These are phyloP conservation scores for Neonectria hederae DNA, from an alignment of 2,329 filamentous ascomycete genomes.

Conservation along the genomic window DNA sequence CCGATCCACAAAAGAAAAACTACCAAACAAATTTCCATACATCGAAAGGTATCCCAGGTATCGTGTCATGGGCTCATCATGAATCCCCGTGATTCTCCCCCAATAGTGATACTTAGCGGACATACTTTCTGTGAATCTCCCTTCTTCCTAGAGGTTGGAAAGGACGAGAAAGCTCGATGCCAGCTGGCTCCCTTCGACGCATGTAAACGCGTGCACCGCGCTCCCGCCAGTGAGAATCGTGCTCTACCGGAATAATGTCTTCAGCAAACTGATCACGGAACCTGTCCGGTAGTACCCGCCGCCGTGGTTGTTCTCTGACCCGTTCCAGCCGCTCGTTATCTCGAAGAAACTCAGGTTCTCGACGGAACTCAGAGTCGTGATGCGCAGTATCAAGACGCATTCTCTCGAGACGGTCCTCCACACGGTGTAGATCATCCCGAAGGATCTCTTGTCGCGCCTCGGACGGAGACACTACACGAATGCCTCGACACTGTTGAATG, in stretches of 20 bases:
- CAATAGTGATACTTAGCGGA: not conserved
- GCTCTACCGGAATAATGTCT: not conserved
- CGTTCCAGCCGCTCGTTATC: constrained; percentile 31
- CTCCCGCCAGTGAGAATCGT: constrained; percentile 30
- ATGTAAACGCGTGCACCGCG: constrained; percentile 33
- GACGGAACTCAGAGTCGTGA: constrained; percentile 4
- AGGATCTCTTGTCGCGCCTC: constrained; percentile 30
- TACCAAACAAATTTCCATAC: not conserved
- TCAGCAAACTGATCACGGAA: constrained; percentile 11
- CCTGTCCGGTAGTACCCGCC: constrained; percentile 22
- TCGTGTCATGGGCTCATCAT: not conserved
- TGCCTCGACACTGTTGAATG: constrained; percentile 24
- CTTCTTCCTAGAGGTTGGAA: constrained; percentile 7
- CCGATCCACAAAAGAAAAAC: not conserved
- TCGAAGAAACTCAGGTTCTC: constrained; percentile 16
- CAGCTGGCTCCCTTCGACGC: constrained; percentile 18
- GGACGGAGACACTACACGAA: constrained; percentile 31
- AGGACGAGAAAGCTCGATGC: constrained; percentile 4
- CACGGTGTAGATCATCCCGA: constrained; percentile 11
- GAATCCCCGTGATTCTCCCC: constrained; percentile 30
- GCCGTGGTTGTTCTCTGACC: constrained; percentile 25
- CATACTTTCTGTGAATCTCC: not conserved
- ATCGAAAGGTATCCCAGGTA: not conserved
- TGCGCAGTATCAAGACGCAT: constrained; percentile 23
- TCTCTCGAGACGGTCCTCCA: constrained; percentile 30